Base-by-base conservation (phyloP, 179 eudicot species). In the Vitellaria paradoxa region DNA sequence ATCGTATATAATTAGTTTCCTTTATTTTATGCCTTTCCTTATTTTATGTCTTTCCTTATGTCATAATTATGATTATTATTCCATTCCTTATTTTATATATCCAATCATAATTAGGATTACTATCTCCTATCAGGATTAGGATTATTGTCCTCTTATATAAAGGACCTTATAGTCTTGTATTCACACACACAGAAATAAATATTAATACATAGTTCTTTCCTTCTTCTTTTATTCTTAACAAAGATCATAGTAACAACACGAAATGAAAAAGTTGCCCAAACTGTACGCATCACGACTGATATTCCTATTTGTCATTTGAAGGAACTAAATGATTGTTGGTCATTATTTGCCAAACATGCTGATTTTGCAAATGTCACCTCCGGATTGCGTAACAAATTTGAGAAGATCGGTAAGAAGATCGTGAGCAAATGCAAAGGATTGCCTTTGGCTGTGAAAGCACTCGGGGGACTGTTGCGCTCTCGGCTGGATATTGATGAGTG, bases 191-290 rank as follows among this genome's bases (percentile, higher is more conserved):
- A n/a, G n/a, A n/a, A n/a, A n/a, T n/a, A n/a, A n/a, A n/a, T n/a
- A n/a, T n/a, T n/a, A n/a, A n/a, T n/a, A n/a, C n/a, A n/a, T n/a
- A n/a, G n/a, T n/a, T n/a, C n/a, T n/a, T n/a, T n/a, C n/a, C n/a
- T n/a, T n/a, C n/a, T n/a, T n/a, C n/a, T n/a, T n/a, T n/a, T n/a
- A n/a, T n/a, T n/a, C n/a, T n/a, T n/a, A n/a, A n/a, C n/a, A n/a
- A n/a, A n/a, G n/a, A 15, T 82, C 14, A 73, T 84, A 7, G 79
- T 79, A 47, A 81, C 86, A 0, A 81, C 86, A 5, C 72, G 81
- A 6, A 21, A 49, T 23, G 26, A n/a, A 0, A 18, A 0, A 0
- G 79, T 81, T 5, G 86, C 82, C n/a, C 20, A 23, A 2, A 49
- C 40, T 3, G 49, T 75, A 67, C 23, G 68, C 5, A 47, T 76